Evolutionary conservation across 345 rosid genomes (phyloP).

Genomic region (Pistacia atlantica): DNA sequence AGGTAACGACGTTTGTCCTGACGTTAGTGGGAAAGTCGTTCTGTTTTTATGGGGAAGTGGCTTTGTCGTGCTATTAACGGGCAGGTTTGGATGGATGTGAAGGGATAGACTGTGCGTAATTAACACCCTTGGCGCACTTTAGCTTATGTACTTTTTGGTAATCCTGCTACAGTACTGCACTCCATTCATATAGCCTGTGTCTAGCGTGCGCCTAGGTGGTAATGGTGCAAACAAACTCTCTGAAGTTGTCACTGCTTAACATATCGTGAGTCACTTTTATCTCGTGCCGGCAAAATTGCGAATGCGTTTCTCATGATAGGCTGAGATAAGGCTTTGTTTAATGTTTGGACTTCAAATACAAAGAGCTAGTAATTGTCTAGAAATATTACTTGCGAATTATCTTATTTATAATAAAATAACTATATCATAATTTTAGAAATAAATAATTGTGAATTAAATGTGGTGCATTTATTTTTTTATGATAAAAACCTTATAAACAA

Average conservation of each 20-base stretch:
- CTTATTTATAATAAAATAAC: no score
- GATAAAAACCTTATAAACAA: no score
- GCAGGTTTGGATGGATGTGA: slow-evolving; percentile 59
- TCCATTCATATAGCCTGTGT: slow-evolving; percentile 1
- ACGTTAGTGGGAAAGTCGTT: slow-evolving; percentile 57
- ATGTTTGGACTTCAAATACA: background rate
- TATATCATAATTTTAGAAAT: no score
- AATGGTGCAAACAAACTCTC: background rate
- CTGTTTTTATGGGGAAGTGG: slow-evolving; percentile 65
- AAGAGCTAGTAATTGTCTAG: background rate
- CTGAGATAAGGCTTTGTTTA: background rate
- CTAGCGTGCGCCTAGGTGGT: slow-evolving; percentile 31
- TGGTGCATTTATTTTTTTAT: no score
- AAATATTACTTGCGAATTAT: no score
- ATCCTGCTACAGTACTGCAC: background rate
- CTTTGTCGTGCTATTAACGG: slow-evolving; percentile 76
- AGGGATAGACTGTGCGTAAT: slow-evolving; percentile 31
- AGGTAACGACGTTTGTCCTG: slow-evolving; percentile 50
- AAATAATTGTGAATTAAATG: no score
- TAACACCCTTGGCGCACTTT: slow-evolving; percentile 31
- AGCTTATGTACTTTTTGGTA: background rate
- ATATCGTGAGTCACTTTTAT: slow-evolving; percentile 21
- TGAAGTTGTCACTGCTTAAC: slow-evolving; percentile 23
- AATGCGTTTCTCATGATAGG: background rate
- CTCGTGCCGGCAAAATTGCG: slow-evolving; percentile 2